Conservation (phyloP, 805 yeast genomes). For the Metschnikowia matae region DNA sequence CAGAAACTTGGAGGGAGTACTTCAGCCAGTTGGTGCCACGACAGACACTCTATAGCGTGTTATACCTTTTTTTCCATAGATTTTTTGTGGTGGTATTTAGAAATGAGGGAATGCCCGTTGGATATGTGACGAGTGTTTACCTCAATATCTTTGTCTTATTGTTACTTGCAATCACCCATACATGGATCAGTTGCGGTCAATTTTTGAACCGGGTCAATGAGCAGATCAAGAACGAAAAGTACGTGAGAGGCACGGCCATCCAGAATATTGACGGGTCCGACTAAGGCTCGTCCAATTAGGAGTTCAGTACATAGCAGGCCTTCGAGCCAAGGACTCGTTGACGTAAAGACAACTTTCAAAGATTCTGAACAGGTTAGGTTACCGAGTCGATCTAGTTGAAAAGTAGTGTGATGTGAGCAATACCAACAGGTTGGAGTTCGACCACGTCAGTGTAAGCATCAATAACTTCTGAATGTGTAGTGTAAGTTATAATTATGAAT, state of each 20-base stretch:
- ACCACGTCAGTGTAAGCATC: no score
- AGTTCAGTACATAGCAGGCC: not conserved
- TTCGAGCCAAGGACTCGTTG: not conserved
- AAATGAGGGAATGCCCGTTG: not conserved
- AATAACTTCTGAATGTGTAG: no score
- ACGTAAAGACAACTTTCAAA: no score
- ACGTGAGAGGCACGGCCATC: constrained; percentile 53
- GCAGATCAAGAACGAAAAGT: constrained; percentile 54
- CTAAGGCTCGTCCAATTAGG: not conserved
- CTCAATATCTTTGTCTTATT: constrained; percentile 1
- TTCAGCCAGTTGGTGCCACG: not conserved
- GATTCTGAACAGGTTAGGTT: no score
- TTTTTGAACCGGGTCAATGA: constrained; percentile 26
- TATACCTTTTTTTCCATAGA: not conserved
- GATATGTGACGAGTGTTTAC: not conserved
- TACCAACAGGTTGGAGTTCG: no score
- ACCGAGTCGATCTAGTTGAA: no score
- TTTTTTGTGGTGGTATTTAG: not conserved
- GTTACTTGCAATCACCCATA: constrained; percentile 1
- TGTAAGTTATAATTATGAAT: no score
- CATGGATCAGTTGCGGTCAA: not conserved
- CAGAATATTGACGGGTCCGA: constrained; percentile 31
- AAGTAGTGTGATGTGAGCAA: no score
- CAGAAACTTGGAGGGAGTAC: not conserved
- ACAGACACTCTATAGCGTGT: not conserved